Percentiles rank a stretch among this genome's conserved stretches.
These are phyloP conservation scores for Lepidopterella palustris DNA, from an alignment of 495 filamentous ascomycete genomes.

Conservation along the genomic window DNA sequence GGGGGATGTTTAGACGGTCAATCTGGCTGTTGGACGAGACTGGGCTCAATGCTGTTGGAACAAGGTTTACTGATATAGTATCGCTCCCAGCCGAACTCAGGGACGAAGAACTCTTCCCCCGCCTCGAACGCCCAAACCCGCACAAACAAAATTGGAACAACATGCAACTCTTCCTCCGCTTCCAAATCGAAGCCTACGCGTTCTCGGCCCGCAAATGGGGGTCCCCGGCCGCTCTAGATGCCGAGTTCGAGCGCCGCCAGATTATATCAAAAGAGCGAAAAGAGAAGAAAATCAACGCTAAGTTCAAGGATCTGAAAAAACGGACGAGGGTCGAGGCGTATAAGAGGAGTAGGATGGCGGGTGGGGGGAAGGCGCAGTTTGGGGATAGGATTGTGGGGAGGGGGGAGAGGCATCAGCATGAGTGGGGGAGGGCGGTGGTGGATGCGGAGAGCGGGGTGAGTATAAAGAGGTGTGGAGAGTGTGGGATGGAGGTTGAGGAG, in stretches of 20 bases:
- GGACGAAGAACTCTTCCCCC: constrained; percentile 79
- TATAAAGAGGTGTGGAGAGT: constrained; percentile 78
- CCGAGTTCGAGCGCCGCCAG: constrained; percentile 78
- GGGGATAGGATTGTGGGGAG: constrained; percentile 64
- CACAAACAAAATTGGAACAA: constrained; percentile 95
- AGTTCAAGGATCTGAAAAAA: constrained; percentile 84
- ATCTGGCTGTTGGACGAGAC: too few species aligned
- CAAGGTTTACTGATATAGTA: not conserved
- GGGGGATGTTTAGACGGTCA: too few species aligned
- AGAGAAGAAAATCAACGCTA: constrained; percentile 84
- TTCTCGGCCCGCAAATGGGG: constrained; percentile 82
- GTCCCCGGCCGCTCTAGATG: constrained; percentile 73
- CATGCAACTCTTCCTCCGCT: constrained; percentile 95
- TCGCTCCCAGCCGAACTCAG: constrained; percentile 63
- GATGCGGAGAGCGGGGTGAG: constrained; percentile 71
- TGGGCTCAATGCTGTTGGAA: not conserved
- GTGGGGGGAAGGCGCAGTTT: constrained; percentile 52
- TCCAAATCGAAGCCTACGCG: constrained; percentile 89
- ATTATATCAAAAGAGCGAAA: constrained; percentile 78
- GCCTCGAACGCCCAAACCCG: constrained; percentile 83
- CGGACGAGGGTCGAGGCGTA: constrained; percentile 89
- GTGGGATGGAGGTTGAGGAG: constrained; percentile 97
- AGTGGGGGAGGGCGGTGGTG: constrained; percentile 79
- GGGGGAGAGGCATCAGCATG: constrained; percentile 69
- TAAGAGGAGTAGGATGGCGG: constrained; percentile 42